Conservation (phyloP, 1,284 basidiomycete species). For the Gastroboletus turbinatus region DNA sequence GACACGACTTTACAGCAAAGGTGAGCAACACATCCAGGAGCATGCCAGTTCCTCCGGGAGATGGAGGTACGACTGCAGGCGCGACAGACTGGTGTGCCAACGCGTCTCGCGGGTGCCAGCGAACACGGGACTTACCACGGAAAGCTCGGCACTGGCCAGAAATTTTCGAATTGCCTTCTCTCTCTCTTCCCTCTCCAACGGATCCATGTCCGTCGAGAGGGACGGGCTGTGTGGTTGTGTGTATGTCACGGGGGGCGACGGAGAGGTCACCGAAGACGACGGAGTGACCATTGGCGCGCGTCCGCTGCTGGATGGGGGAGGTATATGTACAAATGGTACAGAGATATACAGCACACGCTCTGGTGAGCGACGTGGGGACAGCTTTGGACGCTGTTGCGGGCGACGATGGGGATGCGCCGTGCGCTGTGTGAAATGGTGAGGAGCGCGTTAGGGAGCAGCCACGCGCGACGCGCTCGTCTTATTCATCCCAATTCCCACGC, state of each 20-base stretch:
- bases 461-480: conserved; percentile 48
- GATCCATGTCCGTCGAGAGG: conserved; percentile 38
- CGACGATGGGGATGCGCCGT: conserved; percentile 35
- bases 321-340: conserved; percentile 14
- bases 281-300: conserved; percentile 68
- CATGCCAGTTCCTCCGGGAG: background rate
- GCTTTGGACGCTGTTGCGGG: conserved; percentile 26
- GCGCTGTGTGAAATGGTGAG: conserved; percentile 34
- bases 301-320: conserved; percentile 18
- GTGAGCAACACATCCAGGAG: background rate
- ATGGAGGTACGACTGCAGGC: conserved; percentile 2
- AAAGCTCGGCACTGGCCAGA: conserved; percentile 69
- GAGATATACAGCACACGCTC: conserved; percentile 10
- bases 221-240: conserved; percentile 47
- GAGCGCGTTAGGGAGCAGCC: conserved; percentile 43
- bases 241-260: conserved; percentile 67
- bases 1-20: conserved; percentile 4
- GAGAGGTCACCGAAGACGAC: conserved; percentile 73
- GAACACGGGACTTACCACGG: conserved; percentile 57
- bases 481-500: conserved; percentile 37
- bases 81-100: conserved; percentile 33
- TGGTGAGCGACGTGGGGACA: conserved; percentile 2
- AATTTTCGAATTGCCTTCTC: conserved; percentile 70
- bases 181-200: conserved; percentile 53
- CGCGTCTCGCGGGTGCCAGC: conserved; percentile 43